phyloP scores from a whole-genome alignment of 805 yeast species.

The Metschnikowia bowlesiae region DNA sequence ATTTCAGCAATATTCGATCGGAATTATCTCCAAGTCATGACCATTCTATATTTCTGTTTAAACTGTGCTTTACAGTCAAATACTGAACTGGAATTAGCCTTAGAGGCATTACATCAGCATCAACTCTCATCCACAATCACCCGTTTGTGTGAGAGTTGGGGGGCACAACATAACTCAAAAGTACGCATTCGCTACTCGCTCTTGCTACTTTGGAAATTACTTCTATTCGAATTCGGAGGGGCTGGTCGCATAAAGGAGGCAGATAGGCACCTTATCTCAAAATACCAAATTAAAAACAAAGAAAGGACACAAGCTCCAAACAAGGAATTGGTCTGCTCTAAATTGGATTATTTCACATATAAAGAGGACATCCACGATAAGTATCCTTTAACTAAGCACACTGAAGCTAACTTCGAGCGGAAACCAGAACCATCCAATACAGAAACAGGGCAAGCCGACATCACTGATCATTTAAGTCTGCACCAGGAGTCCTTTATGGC shows the following conservation, averaged over 20 bases:
- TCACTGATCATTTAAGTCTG: neutral
- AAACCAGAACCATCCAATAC: neutral
- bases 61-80: slow-evolving; percentile 18
- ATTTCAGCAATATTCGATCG: slow-evolving; percentile 2
- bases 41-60: slow-evolving; percentile 33
- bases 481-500: slow-evolving; percentile 26
- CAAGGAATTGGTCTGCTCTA: slow-evolving; percentile 52
- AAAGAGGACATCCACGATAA: slow-evolving; percentile 69
- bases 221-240: slow-evolving; percentile 63
- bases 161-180: slow-evolving; percentile 43
- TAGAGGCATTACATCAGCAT: slow-evolving; percentile 20
- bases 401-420: neutral
- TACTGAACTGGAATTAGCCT: neutral
- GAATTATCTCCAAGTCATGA: slow-evolving; percentile 27
- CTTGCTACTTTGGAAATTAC: slow-evolving; percentile 47
- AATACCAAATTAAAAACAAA: slow-evolving; percentile 32
- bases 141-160: slow-evolving; percentile 59
- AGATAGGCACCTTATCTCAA: slow-evolving; percentile 43
- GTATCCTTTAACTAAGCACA: slow-evolving; percentile 54
- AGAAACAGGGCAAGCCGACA: neutral
- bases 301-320: slow-evolving; percentile 15
- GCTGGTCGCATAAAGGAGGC: slow-evolving; percentile 33
- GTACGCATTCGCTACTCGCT: slow-evolving; percentile 56
- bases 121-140: slow-evolving; percentile 44
- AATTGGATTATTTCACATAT: slow-evolving; percentile 79